Evolutionary conservation across 2,329 filamentous ascomycete species (phyloP).

Genomic region (Fusarium sp.): DNA sequence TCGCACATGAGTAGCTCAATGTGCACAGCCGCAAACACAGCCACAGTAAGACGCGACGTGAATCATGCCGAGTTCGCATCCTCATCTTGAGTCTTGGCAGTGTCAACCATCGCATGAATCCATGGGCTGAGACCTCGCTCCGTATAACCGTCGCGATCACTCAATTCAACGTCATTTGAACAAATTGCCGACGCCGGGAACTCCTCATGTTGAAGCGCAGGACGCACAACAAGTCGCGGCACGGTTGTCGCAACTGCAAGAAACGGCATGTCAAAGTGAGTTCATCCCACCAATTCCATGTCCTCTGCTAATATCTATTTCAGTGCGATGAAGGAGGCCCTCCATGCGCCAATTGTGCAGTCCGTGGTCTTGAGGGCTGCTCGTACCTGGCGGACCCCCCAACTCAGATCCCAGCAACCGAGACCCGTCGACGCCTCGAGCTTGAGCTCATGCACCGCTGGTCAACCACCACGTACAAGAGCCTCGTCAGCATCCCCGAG

Average conservation of each 20-base stretch:
- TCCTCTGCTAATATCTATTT: background rate
- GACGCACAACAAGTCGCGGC: conserved; percentile 45
- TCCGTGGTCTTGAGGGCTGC: conserved; percentile 45
- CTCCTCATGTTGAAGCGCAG: conserved; percentile 41
- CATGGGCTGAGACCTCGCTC: too few species aligned
- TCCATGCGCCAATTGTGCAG: conserved; percentile 54
- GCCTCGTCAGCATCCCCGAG: conserved; percentile 56
- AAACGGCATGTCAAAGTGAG: conserved; percentile 46
- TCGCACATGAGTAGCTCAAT: background rate
- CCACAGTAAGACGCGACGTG: conserved; percentile 20
- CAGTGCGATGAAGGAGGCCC: conserved; percentile 57
- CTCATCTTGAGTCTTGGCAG: background rate
- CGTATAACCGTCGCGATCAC: too few species aligned
- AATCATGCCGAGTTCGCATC: background rate
- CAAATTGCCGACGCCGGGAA: too few species aligned
- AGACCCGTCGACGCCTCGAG: conserved; percentile 54
- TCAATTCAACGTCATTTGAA: too few species aligned
- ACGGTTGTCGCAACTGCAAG: conserved; percentile 48
- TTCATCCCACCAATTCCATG: too few species aligned
- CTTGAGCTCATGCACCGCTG: conserved; percentile 69
- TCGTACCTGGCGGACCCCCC: conserved; percentile 36
- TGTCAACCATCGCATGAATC: too few species aligned
- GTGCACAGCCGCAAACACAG: conserved; percentile 37
- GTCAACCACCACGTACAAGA: conserved; percentile 62
- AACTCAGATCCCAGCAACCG: conserved; percentile 23